Conservation (phyloP, 495 filamentous ascomycete species). For the Xylaria longipes region DNA sequence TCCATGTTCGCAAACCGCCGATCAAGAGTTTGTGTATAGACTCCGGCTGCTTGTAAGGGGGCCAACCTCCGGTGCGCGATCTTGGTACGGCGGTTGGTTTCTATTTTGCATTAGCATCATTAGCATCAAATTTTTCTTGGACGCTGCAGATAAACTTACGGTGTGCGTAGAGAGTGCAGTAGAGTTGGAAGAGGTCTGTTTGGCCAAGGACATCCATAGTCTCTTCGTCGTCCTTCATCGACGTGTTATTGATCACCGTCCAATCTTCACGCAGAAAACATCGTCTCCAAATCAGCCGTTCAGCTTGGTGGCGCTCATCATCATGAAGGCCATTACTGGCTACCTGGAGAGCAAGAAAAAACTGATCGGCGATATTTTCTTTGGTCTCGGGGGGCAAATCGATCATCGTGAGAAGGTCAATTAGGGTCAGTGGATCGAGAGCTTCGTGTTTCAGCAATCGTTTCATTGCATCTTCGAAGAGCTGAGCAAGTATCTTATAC, state of each 20-base stretch:
- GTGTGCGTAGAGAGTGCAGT: slow-evolving; percentile 51
- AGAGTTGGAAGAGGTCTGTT: slow-evolving; percentile 58
- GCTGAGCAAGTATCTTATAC: slow-evolving; percentile 65
- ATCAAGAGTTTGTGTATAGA: slow-evolving; percentile 59
- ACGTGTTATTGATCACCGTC: slow-evolving; percentile 63
- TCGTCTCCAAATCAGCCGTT: slow-evolving; percentile 83
- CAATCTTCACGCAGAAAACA: slow-evolving; percentile 82
- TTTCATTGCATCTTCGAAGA: slow-evolving; percentile 70
- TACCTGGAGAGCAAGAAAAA: slow-evolving; percentile 74
- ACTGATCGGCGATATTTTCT: slow-evolving; percentile 58
- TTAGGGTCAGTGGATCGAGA: slow-evolving; percentile 68
- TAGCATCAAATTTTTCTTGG: slow-evolving; percentile 20
- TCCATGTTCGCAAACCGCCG: slow-evolving; percentile 59
- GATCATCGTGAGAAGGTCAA: slow-evolving; percentile 84
- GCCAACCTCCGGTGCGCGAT: slow-evolving; percentile 39
- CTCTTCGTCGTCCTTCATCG: slow-evolving; percentile 56
- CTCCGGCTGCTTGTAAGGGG: slow-evolving; percentile 59
- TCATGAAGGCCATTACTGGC: slow-evolving; percentile 62
- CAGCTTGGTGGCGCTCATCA: slow-evolving; percentile 60
- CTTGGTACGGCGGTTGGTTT: slow-evolving; percentile 32
- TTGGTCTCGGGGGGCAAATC: slow-evolving; percentile 49
- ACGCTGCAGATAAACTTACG: slow-evolving; percentile 44
- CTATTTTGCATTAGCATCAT: slow-evolving; percentile 33
- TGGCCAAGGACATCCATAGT: slow-evolving; percentile 51
- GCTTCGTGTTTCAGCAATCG: slow-evolving; percentile 70